These are phyloP conservation scores for Tylopilus sp. DNA, from an alignment of 1,284 basidiomycete genomes.

Conservation along the genomic window DNA sequence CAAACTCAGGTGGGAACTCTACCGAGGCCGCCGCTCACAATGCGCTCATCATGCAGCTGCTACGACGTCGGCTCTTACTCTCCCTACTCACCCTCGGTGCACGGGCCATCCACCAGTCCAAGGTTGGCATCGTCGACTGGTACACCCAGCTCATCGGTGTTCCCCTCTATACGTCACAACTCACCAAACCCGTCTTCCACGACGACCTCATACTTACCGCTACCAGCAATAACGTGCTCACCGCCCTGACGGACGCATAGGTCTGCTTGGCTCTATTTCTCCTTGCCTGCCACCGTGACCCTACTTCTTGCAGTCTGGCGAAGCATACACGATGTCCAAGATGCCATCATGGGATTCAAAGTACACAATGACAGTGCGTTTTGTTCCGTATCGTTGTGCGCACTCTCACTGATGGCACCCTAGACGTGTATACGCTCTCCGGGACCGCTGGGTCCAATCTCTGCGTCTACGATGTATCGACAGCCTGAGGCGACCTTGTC, in stretches of 20 bases:
- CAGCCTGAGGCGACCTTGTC: slow-evolving; percentile 77
- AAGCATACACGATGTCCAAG: slow-evolving; percentile 73
- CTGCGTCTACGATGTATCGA: slow-evolving; percentile 75
- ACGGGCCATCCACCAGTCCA: slow-evolving; percentile 71
- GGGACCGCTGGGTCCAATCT: slow-evolving; percentile 79
- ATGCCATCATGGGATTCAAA: slow-evolving; percentile 79
- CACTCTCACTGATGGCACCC: slow-evolving; percentile 10
- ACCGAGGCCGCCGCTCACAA: slow-evolving; percentile 2
- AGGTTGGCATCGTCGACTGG: slow-evolving; percentile 91
- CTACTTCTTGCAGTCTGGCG: slow-evolving; percentile 76
- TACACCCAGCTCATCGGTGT: slow-evolving; percentile 81
- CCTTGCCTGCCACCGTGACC: slow-evolving; percentile 15
- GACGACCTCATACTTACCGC: slow-evolving; percentile 71
- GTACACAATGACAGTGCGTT: slow-evolving; percentile 69
- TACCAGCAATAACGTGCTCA: slow-evolving; percentile 84
- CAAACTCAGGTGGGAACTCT: slow-evolving; percentile 33
- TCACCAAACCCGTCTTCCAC: slow-evolving; percentile 70
- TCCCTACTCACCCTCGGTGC: slow-evolving; percentile 19
- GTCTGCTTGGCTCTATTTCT: slow-evolving; percentile 50
- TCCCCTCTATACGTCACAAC: slow-evolving; percentile 61
- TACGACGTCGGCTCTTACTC: slow-evolving; percentile 28
- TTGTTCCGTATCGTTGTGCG: background rate
- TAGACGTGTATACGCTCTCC: slow-evolving; percentile 81
- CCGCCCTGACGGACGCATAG: slow-evolving; percentile 82
- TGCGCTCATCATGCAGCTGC: slow-evolving; percentile 28